These are phyloP conservation scores for Cardamine resedifolia DNA, from an alignment of 345 rosid genomes.

Conservation along the genomic window DNA sequence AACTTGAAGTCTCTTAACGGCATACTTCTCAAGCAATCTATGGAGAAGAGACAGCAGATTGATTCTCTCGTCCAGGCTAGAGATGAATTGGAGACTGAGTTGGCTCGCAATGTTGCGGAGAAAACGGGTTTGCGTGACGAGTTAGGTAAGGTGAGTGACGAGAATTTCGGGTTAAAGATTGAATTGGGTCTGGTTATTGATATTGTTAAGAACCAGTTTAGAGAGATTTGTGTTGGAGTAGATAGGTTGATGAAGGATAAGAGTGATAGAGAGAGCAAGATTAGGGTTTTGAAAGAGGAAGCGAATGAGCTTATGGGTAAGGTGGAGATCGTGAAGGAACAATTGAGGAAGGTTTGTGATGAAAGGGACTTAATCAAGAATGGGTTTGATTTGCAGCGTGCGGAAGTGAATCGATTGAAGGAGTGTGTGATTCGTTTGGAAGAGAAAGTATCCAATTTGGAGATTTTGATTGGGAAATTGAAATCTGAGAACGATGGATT, in stretches of 20 bases:
- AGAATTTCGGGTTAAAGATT: constrained; percentile 44
- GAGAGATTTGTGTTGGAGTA: constrained; percentile 39
- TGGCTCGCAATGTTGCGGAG: constrained; percentile 36
- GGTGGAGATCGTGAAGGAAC: constrained; percentile 43
- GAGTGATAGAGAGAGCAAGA: constrained; percentile 41
- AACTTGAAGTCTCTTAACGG: constrained; percentile 59
- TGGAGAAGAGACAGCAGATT: constrained; percentile 52
- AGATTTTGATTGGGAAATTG: constrained; percentile 40
- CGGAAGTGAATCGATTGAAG: constrained; percentile 41
- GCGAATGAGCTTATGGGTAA: constrained; percentile 29
- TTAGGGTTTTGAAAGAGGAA: constrained; percentile 41
- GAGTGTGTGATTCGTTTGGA: constrained; percentile 44
- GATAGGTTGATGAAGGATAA: constrained; percentile 40
- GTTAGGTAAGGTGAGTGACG: constrained; percentile 43
- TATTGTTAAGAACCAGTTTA: constrained; percentile 45
- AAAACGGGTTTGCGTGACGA: constrained; percentile 38
- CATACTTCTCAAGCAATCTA: constrained; percentile 54
- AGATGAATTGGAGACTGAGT: constrained; percentile 47
- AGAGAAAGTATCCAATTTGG: constrained; percentile 31
- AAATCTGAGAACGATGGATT: constrained; percentile 37
- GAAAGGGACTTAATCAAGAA: constrained; percentile 52
- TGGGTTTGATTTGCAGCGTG: constrained; percentile 34
- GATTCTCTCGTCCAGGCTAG: constrained; percentile 47
- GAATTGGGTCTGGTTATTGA: constrained; percentile 42
- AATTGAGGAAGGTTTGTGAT: constrained; percentile 24